Conservation (phyloP, 1,284 basidiomycete species). For the Flammula alnicola region DNA sequence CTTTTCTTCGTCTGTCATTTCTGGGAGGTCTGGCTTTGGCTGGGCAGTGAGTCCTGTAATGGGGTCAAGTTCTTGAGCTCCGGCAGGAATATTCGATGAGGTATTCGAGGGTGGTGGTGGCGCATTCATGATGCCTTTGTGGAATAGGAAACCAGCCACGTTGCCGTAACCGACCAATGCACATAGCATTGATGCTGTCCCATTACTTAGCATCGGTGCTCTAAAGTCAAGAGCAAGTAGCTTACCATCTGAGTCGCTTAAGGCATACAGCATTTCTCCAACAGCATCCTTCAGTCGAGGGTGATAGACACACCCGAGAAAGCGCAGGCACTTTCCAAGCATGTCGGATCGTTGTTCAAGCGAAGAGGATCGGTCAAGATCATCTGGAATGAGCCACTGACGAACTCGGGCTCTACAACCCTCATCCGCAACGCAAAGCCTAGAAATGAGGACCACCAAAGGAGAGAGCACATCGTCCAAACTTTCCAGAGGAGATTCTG, state of each 20-base stretch:
- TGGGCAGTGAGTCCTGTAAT: slow-evolving; percentile 73
- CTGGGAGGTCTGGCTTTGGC: slow-evolving; percentile 40
- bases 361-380: slow-evolving; percentile 77
- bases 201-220: slow-evolving; percentile 8
- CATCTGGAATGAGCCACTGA: slow-evolving; percentile 71
- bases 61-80: slow-evolving; percentile 69
- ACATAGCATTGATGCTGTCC: slow-evolving; percentile 66
- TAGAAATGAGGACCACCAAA: slow-evolving; percentile 72
- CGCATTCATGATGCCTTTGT: slow-evolving; percentile 80
- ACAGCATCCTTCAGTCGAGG: slow-evolving; percentile 70
- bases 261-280: slow-evolving; percentile 85
- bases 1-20: slow-evolving; percentile 93
- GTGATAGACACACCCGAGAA: slow-evolving; percentile 78
- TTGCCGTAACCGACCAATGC: slow-evolving; percentile 89
- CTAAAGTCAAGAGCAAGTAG: slow-evolving; percentile 12
- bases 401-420: slow-evolving; percentile 59
- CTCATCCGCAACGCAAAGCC: slow-evolving; percentile 68
- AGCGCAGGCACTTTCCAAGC: slow-evolving; percentile 79
- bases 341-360: slow-evolving; percentile 75
- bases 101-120: slow-evolving; percentile 45
- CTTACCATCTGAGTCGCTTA: slow-evolving; percentile 83
- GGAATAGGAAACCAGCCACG: slow-evolving; percentile 89
- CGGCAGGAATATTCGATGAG: slow-evolving; percentile 45
- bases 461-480: slow-evolving; percentile 83
- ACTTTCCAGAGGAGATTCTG: slow-evolving; percentile 48